Conservation (phyloP, 768 basidiomycete species). For the Mycena vulgaris region DNA sequence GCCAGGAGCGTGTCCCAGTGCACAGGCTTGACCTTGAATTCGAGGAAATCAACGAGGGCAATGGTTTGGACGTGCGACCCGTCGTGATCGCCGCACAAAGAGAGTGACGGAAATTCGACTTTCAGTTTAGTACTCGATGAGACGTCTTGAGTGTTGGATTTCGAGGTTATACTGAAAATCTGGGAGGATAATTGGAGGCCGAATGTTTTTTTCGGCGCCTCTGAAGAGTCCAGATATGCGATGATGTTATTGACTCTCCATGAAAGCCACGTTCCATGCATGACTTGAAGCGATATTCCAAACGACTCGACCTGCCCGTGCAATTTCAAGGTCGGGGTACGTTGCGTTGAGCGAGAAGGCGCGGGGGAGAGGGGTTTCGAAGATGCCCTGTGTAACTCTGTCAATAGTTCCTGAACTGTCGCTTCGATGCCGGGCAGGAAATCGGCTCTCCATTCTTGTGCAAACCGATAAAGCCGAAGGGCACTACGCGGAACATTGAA, state of each 20-base stretch:
- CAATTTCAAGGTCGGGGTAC: conserved; percentile 59
- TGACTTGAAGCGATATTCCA: conserved; percentile 81
- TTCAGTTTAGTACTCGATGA: conserved; percentile 67
- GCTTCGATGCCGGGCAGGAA: conserved; percentile 83
- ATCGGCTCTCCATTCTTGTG: conserved; percentile 87
- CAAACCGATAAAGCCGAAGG: conserved; percentile 81
- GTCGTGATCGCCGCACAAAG: conserved; percentile 72
- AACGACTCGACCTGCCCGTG: conserved; percentile 67
- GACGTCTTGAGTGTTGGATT: conserved; percentile 53
- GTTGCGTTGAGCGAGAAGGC: conserved; percentile 46
- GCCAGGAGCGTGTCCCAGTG: conserved; percentile 88
- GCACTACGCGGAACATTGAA: conserved; percentile 86
- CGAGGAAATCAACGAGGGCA: conserved; percentile 77
- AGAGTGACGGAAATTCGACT: conserved; percentile 76
- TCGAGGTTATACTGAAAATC: conserved; percentile 70
- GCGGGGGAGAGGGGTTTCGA: conserved; percentile 52
- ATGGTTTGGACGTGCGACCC: conserved; percentile 65
- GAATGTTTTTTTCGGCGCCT: conserved; percentile 53
- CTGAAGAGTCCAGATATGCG: conserved; percentile 57
- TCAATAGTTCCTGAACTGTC: conserved; percentile 73
- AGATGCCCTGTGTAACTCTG: conserved; percentile 69
- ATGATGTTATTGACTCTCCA: conserved; percentile 74
- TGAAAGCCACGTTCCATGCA: conserved; percentile 91
- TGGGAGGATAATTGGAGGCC: conserved; percentile 79
- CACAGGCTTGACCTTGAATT: conserved; percentile 82